phyloP scores from a whole-genome alignment of 805 yeast genomes.

The Metahyphopichia silvanorum region DNA sequence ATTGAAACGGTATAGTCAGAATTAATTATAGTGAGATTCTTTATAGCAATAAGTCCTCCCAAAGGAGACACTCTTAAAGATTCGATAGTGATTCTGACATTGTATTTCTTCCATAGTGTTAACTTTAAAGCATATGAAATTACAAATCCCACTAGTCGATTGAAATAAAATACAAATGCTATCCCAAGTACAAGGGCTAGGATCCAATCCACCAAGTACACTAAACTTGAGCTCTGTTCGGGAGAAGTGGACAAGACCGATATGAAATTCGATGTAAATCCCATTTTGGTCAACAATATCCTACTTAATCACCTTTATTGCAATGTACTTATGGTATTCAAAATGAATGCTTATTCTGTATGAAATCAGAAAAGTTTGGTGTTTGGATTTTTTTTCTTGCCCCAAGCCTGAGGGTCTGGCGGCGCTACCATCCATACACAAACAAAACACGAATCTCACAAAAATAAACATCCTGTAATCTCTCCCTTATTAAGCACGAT shows the following conservation, averaged over 20 bases:
- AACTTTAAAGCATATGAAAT: conserved; percentile 51
- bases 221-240: conserved; percentile 43
- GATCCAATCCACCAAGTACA: conserved; percentile 82
- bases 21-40: conserved; percentile 71
- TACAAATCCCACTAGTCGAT: conserved; percentile 62
- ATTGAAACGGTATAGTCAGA: conserved; percentile 68
- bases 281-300: too few species aligned
- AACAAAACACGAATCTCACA: too few species aligned
- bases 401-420: too few species aligned
- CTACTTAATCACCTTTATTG: not conserved
- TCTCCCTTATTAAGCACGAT: too few species aligned
- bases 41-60: conserved; percentile 79
- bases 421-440: too few species aligned
- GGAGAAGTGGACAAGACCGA: conserved; percentile 19
- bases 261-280: conserved; percentile 21
- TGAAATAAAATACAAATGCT: conserved; percentile 70
- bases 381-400: too few species aligned
- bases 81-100: conserved; percentile 62
- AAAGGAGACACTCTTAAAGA: conserved; percentile 73
- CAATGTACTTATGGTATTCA: too few species aligned
- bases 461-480: too few species aligned
- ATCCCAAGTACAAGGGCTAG: conserved; percentile 60
- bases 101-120: conserved; percentile 60
- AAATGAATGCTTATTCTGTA: too few species aligned
- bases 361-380: too few species aligned